These are phyloP conservation scores for Colletotrichum liaoningense DNA, from an alignment of 2,329 filamentous ascomycete genomes.

Conservation along the genomic window DNA sequence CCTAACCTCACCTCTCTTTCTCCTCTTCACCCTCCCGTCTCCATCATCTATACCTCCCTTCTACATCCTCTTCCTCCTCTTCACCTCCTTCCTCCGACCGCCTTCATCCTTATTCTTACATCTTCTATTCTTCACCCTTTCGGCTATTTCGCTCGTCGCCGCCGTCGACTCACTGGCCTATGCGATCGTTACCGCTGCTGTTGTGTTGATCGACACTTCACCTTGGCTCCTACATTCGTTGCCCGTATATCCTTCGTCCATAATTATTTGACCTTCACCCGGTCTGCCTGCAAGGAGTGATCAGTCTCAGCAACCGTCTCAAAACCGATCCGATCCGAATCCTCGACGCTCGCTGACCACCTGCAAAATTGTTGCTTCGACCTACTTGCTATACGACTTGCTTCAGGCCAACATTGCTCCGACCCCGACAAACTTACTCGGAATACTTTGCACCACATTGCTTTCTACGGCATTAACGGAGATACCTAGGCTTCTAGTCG, in stretches of 20 bases:
- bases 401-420: not conserved
- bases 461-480: not conserved
- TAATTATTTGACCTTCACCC: conserved; percentile 37
- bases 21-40: conserved; percentile 41
- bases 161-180: conserved; percentile 31
- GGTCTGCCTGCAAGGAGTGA: conserved; percentile 33
- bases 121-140: conserved; percentile 44
- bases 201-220: conserved; percentile 33
- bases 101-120: conserved; percentile 46
- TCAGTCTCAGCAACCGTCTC: conserved; percentile 3
- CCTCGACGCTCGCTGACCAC: conserved; percentile 33
- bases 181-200: conserved; percentile 33
- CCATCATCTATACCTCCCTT: conserved; percentile 39
- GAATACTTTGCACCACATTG: not conserved
- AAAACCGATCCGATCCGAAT: conserved; percentile 19
- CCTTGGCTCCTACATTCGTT: conserved; percentile 37
- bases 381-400: conserved; percentile 19
- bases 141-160: conserved; percentile 28
- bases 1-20: conserved; percentile 32
- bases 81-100: conserved; percentile 39
- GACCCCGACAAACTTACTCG: not conserved
- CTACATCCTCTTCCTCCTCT: conserved; percentile 40
- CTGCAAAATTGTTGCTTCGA: conserved; percentile 18
- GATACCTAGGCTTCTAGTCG: not conserved
- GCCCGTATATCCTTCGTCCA: conserved; percentile 37